phyloP scores from a whole-genome alignment of 129 eudicot species.

The Daucus carota region DNA sequence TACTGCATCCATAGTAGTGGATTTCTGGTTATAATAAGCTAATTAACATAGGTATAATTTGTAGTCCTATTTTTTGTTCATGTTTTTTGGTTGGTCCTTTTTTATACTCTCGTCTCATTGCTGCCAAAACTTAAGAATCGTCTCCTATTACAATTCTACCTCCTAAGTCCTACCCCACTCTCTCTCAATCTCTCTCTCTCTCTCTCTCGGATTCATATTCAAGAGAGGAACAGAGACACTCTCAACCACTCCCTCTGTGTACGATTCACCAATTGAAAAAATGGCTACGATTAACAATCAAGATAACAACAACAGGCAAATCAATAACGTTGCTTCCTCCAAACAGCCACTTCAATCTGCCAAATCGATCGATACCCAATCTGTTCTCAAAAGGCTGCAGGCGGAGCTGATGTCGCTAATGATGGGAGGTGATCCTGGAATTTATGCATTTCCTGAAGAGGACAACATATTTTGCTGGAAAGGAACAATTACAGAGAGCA shows the following conservation, averaged over 20 bases:
- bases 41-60: no score
- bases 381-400: conserved; percentile 89
- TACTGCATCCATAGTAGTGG: no score
- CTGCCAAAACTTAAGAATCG: no score
- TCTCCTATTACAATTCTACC: no score
- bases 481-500: conserved; percentile 77
- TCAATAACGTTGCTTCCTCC: conserved; percentile 22
- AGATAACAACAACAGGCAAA: conserved; percentile 35
- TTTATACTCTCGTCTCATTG: no score
- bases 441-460: conserved; percentile 97
- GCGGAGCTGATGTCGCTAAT: conserved; percentile 88
- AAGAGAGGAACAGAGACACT: conserved; percentile 20
- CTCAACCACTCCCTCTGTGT: neutral
- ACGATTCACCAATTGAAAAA: conserved; percentile 15
- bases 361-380: conserved; percentile 69
- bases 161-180: neutral
- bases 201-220: neutral
- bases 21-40: no score
- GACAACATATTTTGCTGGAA: conserved; percentile 93
- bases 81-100: no score
- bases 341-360: conserved; percentile 36
- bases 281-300: conserved; percentile 39
- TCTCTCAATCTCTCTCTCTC: no score
- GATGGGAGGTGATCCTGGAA: conserved; percentile 87
- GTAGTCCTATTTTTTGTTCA: no score